Conservation (phyloP, 2,329 filamentous ascomycete genomes). For the Chaetothyriales sp. region DNA sequence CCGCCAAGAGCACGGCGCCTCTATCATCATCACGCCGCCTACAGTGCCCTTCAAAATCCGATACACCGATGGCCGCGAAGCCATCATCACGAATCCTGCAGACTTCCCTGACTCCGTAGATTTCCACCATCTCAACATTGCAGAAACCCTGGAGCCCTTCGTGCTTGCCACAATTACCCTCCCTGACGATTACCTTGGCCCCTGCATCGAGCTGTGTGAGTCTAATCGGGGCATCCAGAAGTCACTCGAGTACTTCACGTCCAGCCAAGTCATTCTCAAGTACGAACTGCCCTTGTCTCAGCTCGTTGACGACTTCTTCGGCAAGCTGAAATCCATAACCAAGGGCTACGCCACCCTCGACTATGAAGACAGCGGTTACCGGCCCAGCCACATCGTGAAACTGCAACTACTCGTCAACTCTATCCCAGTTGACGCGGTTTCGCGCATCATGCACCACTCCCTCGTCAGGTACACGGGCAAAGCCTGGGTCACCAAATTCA, state of each 20-base stretch:
- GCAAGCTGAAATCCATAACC: conserved; percentile 82
- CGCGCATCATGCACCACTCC: conserved; percentile 71
- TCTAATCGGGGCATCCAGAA: conserved; percentile 75
- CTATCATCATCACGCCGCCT: conserved; percentile 92
- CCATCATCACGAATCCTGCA: conserved; percentile 71
- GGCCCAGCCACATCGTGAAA: conserved; percentile 66
- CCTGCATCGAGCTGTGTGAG: conserved; percentile 91
- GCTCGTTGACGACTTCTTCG: conserved; percentile 92
- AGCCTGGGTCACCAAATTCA: conserved; percentile 89
- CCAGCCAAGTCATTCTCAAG: conserved; percentile 84
- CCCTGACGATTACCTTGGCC: conserved; percentile 85
- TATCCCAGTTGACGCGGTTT: conserved; percentile 80
- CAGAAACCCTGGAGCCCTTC: conserved; percentile 57
- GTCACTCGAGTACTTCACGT: conserved; percentile 79
- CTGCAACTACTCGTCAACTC: conserved; percentile 91
- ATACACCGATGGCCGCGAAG: conserved; percentile 63
- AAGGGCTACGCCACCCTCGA: conserved; percentile 94
- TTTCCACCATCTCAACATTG: conserved; percentile 39
- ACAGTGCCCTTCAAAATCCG: conserved; percentile 83
- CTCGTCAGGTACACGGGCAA: conserved; percentile 71
- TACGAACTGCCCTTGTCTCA: conserved; percentile 81
- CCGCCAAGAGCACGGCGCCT: conserved; percentile 83
- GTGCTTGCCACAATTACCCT: conserved; percentile 77
- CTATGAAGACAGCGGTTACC: conserved; percentile 91
- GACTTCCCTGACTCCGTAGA: conserved; percentile 66